Evolutionary conservation across 2,329 filamentous ascomycete species (phyloP).

Genomic region (Microsporum ferrugineum): DNA sequence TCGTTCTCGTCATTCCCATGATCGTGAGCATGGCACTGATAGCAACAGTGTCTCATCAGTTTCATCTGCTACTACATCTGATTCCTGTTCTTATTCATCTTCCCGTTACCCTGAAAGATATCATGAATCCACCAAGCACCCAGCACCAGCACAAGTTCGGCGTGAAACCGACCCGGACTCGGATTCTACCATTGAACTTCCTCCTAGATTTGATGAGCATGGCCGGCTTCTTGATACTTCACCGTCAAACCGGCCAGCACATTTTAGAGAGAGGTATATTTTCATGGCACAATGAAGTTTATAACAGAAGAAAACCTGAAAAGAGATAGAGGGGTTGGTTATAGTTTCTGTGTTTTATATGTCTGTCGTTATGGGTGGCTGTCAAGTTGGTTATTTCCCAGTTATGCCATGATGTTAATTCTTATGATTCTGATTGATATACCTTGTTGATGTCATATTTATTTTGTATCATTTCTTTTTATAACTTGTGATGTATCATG

Average conservation of each 20-base stretch:
- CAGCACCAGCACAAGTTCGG: not conserved
- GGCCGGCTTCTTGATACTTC: constrained; percentile 12
- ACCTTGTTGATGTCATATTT: not conserved
- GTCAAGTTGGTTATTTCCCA: not conserved
- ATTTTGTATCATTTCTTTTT: not conserved
- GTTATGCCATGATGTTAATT: not conserved
- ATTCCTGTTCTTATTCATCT: not conserved
- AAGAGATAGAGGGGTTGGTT: not conserved
- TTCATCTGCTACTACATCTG: not conserved
- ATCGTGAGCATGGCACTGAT: not conserved
- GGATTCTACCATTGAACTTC: constrained; percentile 26
- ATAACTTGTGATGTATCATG: not conserved
- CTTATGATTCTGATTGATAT: not conserved
- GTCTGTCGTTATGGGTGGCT: not conserved
- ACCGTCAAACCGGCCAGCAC: not conserved
- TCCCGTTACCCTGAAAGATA: not conserved
- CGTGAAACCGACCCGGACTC: constrained; percentile 14
- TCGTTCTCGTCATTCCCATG: not conserved
- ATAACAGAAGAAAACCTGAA: not conserved
- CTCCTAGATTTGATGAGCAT: constrained; percentile 25
- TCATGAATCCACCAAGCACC: not conserved
- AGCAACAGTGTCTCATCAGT: not conserved
- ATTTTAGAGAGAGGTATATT: not conserved
- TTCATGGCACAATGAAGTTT: not conserved
- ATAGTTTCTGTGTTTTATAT: not conserved